phyloP scores from a whole-genome alignment of 73 alveolate species.

The Paramecium sexaurelia region DNA sequence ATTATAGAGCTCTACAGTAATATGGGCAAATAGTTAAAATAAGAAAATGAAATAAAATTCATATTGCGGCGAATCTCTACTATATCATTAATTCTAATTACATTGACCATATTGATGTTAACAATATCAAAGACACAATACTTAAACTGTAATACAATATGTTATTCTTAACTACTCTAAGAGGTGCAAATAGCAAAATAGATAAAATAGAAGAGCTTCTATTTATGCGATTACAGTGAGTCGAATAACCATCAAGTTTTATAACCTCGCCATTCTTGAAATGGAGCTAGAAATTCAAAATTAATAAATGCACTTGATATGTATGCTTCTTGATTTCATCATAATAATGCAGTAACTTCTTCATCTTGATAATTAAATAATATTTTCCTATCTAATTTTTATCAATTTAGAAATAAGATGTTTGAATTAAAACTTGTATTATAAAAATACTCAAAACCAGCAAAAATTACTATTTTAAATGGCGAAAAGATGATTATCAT shows the following conservation, averaged over 20 bases:
- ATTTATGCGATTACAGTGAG: neutral
- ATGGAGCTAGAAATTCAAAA: neutral
- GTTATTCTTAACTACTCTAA: neutral
- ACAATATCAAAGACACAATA: neutral
- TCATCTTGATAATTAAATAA: too few species aligned
- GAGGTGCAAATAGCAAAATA: neutral
- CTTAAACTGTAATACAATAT: neutral
- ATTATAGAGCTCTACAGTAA: neutral
- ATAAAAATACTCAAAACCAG: too few species aligned
- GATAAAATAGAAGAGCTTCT: neutral
- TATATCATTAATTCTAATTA: neutral
- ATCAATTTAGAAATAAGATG: too few species aligned
- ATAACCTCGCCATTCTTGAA: conserved; percentile 18
- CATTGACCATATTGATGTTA: neutral
- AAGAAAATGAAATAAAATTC: neutral
- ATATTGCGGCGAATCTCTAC: neutral
- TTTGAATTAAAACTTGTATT: too few species aligned
- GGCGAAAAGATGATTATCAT: too few species aligned
- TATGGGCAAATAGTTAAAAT: neutral
- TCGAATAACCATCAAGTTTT: neutral
- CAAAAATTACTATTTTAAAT: too few species aligned
- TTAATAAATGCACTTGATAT: neutral
- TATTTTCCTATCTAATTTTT: too few species aligned
- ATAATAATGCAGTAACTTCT: neutral
- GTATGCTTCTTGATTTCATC: neutral